Percentiles rank a stretch among this genome's conserved stretches.
These are phyloP conservation scores for Fusarium oxysporum DNA, from an alignment of 2,329 filamentous ascomycete genomes.

Conservation along the genomic window DNA sequence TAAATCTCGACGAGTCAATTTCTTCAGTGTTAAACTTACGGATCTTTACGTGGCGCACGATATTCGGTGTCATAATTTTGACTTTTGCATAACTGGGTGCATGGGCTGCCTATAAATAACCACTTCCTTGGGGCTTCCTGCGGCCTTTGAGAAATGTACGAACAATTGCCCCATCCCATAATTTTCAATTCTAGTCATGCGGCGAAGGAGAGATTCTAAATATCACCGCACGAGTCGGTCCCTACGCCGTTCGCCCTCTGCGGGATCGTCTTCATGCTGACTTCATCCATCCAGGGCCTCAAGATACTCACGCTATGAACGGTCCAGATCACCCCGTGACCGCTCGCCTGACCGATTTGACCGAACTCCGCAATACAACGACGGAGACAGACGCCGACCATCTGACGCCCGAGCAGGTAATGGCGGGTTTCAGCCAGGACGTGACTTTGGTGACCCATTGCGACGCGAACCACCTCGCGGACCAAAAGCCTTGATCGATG, in stretches of 20 bases:
- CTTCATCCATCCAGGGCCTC: slow-evolving; percentile 61
- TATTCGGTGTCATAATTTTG: not conserved
- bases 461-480: slow-evolving; percentile 81
- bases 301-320: slow-evolving; percentile 69
- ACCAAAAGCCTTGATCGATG: slow-evolving; percentile 81
- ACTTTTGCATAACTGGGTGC: slow-evolving; percentile 21
- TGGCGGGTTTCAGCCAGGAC: slow-evolving; percentile 69
- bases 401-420: slow-evolving; percentile 68
- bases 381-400: slow-evolving; percentile 78
- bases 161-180: not conserved
- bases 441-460: slow-evolving; percentile 69
- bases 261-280: slow-evolving; percentile 14
- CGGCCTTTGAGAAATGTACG: slow-evolving; percentile 42
- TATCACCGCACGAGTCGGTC: not conserved
- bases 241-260: not conserved
- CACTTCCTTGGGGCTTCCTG: slow-evolving; percentile 29
- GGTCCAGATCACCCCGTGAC: slow-evolving; percentile 74
- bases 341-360: slow-evolving; percentile 76
- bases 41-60: not conserved
- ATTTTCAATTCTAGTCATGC: not conserved
- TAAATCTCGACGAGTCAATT: not conserved
- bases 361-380: slow-evolving; percentile 64
- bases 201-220: not conserved
- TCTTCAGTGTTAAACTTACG: not conserved
- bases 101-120: slow-evolving; percentile 35